Conservation (phyloP, 495 filamentous ascomycete genomes). For the Xylaria palmicola region DNA sequence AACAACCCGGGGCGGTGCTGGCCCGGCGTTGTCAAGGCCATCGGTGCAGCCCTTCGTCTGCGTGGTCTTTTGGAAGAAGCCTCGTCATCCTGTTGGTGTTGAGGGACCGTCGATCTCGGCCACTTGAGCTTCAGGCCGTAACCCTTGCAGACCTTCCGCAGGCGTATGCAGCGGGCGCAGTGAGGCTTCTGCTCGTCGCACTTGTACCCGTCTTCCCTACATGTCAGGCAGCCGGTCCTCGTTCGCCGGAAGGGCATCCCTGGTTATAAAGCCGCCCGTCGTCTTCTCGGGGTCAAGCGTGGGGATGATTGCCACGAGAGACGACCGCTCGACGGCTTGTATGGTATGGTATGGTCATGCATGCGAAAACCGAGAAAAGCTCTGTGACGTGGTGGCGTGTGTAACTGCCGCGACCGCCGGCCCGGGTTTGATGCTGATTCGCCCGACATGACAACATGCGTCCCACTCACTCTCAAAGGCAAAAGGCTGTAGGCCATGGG, state of each 20-base stretch:
- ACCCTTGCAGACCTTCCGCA: conserved; percentile 27
- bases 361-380: neutral
- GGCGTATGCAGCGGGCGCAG: conserved; percentile 28
- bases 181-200: conserved; percentile 32
- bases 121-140: conserved; percentile 31
- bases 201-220: conserved; percentile 33
- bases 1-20: no score
- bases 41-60: neutral
- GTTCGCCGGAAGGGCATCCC: conserved; percentile 30
- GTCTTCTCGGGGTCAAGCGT: no score
- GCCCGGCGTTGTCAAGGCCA: neutral
- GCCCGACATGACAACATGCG: neutral
- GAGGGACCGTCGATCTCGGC: conserved; percentile 17
- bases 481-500: neutral
- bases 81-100: neutral
- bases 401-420: neutral
- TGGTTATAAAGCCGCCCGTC: no score
- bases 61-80: conserved; percentile 6
- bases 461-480: neutral
- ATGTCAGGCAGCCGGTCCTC: conserved; percentile 32
- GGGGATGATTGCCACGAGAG: neutral
- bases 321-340: no score
- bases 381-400: neutral
- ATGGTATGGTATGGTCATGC: no score
- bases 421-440: neutral